Conservation (phyloP, 2,329 filamentous ascomycete genomes). For the Didymella exigua region DNA sequence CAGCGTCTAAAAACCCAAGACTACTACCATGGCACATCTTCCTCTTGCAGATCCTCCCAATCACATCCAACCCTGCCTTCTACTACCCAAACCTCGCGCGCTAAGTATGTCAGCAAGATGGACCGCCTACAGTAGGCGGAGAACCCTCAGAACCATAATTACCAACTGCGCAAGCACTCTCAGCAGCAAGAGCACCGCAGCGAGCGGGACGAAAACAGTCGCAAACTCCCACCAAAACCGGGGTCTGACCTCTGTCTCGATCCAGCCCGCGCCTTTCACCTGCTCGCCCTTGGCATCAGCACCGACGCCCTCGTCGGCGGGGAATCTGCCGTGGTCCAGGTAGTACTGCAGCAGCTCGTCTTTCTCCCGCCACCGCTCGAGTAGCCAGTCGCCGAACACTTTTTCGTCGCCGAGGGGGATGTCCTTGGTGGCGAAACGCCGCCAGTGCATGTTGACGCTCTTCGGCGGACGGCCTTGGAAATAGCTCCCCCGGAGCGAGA, state of each 20-base stretch:
- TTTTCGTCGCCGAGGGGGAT: slow-evolving; percentile 78
- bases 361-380: slow-evolving; percentile 87
- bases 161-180: slow-evolving; percentile 37
- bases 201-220: slow-evolving; percentile 51
- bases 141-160: slow-evolving; percentile 26
- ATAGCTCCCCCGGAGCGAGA: slow-evolving; percentile 84
- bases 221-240: slow-evolving; percentile 49
- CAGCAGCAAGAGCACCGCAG: slow-evolving; percentile 45
- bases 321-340: slow-evolving; percentile 75
- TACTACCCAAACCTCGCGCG: neutral
- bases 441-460: slow-evolving; percentile 96
- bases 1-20: neutral
- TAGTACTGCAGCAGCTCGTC: slow-evolving; percentile 85
- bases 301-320: slow-evolving; percentile 59
- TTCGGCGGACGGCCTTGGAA: slow-evolving; percentile 88
- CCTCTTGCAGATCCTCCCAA: neutral
- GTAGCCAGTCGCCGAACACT: slow-evolving; percentile 80
- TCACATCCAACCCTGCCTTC: neutral
- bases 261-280: slow-evolving; percentile 49
- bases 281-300: slow-evolving; percentile 25
- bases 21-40: neutral
- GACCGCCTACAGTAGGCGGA: neutral
- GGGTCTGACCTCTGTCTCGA: slow-evolving; percentile 55
- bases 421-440: slow-evolving; percentile 77
- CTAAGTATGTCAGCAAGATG: neutral